A percentile compares a stretch with the other conserved stretches of the same genome.
Evolutionary conservation across 2,329 filamentous ascomycete species (phyloP).

Genomic region (Alternaria arborescens): DNA sequence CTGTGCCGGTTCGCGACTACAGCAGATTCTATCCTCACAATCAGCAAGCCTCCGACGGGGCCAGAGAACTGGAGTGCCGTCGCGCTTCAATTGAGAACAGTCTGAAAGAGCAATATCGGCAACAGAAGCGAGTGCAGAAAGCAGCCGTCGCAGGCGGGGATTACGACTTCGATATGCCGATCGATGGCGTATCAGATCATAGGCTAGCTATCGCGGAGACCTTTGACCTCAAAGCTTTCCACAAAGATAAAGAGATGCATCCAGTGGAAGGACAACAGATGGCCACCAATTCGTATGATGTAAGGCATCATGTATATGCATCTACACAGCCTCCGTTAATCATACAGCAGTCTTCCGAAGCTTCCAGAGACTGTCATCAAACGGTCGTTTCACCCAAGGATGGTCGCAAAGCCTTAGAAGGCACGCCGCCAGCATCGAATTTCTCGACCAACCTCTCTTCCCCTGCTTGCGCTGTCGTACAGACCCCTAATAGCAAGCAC

Average conservation of each 20-base stretch:
- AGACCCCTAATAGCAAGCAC: slow-evolving; percentile 10
- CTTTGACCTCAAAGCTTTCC: not conserved
- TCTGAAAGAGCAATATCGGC: not conserved
- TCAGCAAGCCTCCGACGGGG: not conserved
- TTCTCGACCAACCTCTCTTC: not conserved
- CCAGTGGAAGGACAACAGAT: not conserved
- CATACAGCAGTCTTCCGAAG: not conserved
- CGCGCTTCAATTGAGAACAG: slow-evolving; percentile 1
- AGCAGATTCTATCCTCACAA: slow-evolving; percentile 3
- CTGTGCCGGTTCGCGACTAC: not conserved
- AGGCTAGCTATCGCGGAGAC: not conserved
- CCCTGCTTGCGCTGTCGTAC: not conserved
- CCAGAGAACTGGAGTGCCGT: not conserved
- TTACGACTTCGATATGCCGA: not conserved
- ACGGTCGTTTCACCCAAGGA: not conserved
- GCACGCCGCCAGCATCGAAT: not conserved
- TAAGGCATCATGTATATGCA: not conserved
- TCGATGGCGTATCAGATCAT: not conserved
- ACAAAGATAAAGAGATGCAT: not conserved
- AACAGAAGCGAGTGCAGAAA: not conserved
- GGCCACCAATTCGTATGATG: not conserved
- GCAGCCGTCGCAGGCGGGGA: not conserved
- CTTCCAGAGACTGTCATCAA: not conserved
- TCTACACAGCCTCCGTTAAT: not conserved
- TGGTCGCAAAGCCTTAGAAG: slow-evolving; percentile 5